phyloP scores from a whole-genome alignment of 1,284 basidiomycete species.

The Mixia osmundae region DNA sequence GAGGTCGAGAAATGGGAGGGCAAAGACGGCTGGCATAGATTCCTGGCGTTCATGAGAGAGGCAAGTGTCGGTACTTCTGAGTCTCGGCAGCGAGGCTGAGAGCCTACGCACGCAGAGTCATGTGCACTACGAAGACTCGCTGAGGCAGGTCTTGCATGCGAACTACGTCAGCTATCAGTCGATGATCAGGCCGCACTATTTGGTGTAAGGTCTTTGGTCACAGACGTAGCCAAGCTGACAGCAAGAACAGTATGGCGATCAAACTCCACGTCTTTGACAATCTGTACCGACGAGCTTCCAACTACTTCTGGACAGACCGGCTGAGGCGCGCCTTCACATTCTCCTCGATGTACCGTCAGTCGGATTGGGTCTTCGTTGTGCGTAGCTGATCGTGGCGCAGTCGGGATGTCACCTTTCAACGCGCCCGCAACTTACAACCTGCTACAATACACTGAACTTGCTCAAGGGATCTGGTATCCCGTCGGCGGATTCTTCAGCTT shows the following conservation, averaged over 20 bases:
- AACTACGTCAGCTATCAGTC: slow-evolving; percentile 26
- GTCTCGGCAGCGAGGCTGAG: too few relatives aligned
- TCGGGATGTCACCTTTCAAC: slow-evolving; percentile 29
- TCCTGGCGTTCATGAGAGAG: slow-evolving; percentile 24
- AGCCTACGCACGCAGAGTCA: too few relatives aligned
- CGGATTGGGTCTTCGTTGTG: not conserved
- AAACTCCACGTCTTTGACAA: slow-evolving; percentile 12
- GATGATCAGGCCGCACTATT: slow-evolving; percentile 25
- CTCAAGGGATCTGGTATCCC: slow-evolving; percentile 31
- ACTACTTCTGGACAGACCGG: slow-evolving; percentile 29
- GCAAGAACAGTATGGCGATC: slow-evolving; percentile 6
- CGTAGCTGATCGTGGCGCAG: not conserved
- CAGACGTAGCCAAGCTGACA: too few relatives aligned
- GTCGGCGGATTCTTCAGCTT: slow-evolving; percentile 29
- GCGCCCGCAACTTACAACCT: slow-evolving; percentile 30
- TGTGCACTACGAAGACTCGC: slow-evolving; percentile 26
- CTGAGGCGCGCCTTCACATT: slow-evolving; percentile 28
- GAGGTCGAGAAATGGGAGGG: slow-evolving; percentile 30
- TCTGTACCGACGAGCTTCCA: slow-evolving; percentile 22
- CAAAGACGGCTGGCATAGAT: slow-evolving; percentile 25
- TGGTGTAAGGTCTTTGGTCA: too few relatives aligned
- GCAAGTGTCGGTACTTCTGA: slow-evolving; percentile 11
- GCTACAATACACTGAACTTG: slow-evolving; percentile 31
- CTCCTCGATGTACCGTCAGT: slow-evolving; percentile 22
- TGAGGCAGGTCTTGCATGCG: slow-evolving; percentile 25